Conservation (phyloP, 2,329 filamentous ascomycete genomes). For the Arthrinium phaeospermum region DNA sequence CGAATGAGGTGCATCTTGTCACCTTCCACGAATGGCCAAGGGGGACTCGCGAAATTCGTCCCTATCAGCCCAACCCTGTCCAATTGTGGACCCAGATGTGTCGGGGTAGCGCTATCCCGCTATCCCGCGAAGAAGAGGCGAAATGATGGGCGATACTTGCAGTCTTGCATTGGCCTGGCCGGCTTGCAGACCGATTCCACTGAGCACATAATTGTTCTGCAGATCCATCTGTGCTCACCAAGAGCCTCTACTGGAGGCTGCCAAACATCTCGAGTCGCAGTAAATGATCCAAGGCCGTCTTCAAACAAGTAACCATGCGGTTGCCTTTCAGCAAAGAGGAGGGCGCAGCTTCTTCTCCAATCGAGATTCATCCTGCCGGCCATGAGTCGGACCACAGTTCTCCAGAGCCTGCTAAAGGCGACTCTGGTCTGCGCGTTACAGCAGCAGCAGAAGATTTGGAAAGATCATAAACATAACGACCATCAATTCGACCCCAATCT, state of each 20-base stretch:
- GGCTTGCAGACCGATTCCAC: neutral
- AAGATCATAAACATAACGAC: constrained; percentile 38
- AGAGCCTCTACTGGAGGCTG: neutral
- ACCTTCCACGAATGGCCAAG: constrained; percentile 11
- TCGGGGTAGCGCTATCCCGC: neutral
- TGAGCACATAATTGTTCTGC: neutral
- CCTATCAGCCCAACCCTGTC: constrained; percentile 1
- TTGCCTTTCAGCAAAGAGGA: constrained; percentile 10
- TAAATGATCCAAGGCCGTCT: neutral
- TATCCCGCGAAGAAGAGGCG: neutral
- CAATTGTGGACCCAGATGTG: neutral
- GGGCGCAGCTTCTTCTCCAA: neutral
- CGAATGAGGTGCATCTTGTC: neutral
- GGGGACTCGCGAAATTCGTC: neutral
- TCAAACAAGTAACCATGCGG: neutral
- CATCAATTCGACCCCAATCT: constrained; percentile 45
- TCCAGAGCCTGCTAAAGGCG: neutral
- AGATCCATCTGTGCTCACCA: neutral
- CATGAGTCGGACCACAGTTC: neutral
- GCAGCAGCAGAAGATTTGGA: constrained; percentile 36
- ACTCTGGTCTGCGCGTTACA: constrained; percentile 25
- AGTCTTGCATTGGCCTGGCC: neutral
- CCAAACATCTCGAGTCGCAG: neutral
- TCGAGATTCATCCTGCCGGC: neutral
- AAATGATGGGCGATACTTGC: neutral